Percentiles rank a stretch among this genome's conserved stretches.
Evolutionary conservation across 2,329 filamentous ascomycete genomes (phyloP).

Genomic region (Fusarium algeriense): DNA sequence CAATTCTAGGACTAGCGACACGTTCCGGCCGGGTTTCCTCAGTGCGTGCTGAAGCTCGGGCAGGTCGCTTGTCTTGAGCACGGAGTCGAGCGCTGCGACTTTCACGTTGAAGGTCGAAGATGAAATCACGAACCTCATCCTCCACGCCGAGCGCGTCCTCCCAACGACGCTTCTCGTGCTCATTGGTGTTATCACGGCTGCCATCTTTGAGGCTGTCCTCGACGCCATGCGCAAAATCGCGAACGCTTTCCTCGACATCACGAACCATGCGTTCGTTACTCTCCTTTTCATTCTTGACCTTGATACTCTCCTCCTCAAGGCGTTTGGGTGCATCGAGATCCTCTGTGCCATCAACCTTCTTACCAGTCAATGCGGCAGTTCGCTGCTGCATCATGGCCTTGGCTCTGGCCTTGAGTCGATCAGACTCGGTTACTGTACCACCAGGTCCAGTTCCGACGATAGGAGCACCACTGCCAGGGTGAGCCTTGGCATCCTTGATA

Average conservation of each 20-base stretch:
- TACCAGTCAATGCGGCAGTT: slow-evolving; percentile 90
- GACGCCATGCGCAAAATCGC: slow-evolving; percentile 85
- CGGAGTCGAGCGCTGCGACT: slow-evolving; percentile 81
- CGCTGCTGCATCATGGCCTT: slow-evolving; percentile 99
- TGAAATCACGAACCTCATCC: slow-evolving; percentile 97
- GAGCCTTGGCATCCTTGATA: slow-evolving; percentile 89
- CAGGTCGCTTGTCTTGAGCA: slow-evolving; percentile 66
- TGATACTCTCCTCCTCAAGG: slow-evolving; percentile 87
- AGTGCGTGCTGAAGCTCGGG: slow-evolving; percentile 56
- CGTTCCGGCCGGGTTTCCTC: slow-evolving; percentile 59
- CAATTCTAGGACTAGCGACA: slow-evolving; percentile 60
- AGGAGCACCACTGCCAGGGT: slow-evolving; percentile 82
- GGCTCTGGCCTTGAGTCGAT: slow-evolving; percentile 92
- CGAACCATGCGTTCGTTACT: slow-evolving; percentile 96
- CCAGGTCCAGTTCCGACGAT: slow-evolving; percentile 95
- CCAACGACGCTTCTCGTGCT: slow-evolving; percentile 94
- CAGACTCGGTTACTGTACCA: slow-evolving; percentile 89
- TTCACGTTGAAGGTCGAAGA: slow-evolving; percentile 92
- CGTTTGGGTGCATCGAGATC: slow-evolving; percentile 84
- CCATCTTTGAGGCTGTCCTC: slow-evolving; percentile 90
- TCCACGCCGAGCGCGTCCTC: slow-evolving; percentile 96
- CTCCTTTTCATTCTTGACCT: slow-evolving; percentile 85
- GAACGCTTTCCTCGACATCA: slow-evolving; percentile 96
- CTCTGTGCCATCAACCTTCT: slow-evolving; percentile 79
- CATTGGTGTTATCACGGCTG: slow-evolving; percentile 77